phyloP scores from a whole-genome alignment of 2,329 filamentous ascomycete species.

The Trichocomaceae sp. region DNA sequence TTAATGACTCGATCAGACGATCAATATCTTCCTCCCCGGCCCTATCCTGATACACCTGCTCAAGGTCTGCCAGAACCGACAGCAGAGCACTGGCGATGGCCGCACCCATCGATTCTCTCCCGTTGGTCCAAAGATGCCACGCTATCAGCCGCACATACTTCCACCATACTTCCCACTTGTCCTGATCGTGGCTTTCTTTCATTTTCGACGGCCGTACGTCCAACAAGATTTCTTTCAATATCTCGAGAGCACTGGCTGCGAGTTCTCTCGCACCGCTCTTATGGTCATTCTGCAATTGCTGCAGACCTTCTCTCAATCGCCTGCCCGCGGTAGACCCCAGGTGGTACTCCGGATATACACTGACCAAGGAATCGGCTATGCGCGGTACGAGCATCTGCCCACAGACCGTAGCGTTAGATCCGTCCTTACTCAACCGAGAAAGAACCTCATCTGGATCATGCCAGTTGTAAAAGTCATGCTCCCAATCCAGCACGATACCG shows the following conservation, averaged over 20 bases:
- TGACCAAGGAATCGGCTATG: slow-evolving; percentile 51
- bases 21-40: slow-evolving; percentile 12
- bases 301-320: slow-evolving; percentile 44
- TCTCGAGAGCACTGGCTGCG: slow-evolving; percentile 47
- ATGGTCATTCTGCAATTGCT: slow-evolving; percentile 49
- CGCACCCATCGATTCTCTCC: slow-evolving; percentile 60
- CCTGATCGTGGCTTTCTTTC: slow-evolving; percentile 13
- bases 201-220: slow-evolving; percentile 14
- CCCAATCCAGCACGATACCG: slow-evolving; percentile 54
- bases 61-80: slow-evolving; percentile 20
- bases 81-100: slow-evolving; percentile 44
- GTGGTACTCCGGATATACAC: slow-evolving; percentile 55
- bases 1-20: slow-evolving; percentile 21
- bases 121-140: slow-evolving; percentile 61
- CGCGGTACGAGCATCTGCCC: slow-evolving; percentile 46
- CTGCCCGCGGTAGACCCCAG: slow-evolving; percentile 42
- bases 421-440: slow-evolving; percentile 15
- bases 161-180: slow-evolving; percentile 46
- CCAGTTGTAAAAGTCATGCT: slow-evolving; percentile 56
- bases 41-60: slow-evolving; percentile 20
- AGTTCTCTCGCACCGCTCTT: slow-evolving; percentile 55
- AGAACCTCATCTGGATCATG: slow-evolving; percentile 47
- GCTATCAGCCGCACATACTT: slow-evolving; percentile 47
- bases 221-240: slow-evolving; percentile 43
- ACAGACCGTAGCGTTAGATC: slow-evolving; percentile 38